These are phyloP conservation scores for Aurantiochytrium sp. DNA, from an alignment of 108 stramenopile species.

Conservation along the genomic window DNA sequence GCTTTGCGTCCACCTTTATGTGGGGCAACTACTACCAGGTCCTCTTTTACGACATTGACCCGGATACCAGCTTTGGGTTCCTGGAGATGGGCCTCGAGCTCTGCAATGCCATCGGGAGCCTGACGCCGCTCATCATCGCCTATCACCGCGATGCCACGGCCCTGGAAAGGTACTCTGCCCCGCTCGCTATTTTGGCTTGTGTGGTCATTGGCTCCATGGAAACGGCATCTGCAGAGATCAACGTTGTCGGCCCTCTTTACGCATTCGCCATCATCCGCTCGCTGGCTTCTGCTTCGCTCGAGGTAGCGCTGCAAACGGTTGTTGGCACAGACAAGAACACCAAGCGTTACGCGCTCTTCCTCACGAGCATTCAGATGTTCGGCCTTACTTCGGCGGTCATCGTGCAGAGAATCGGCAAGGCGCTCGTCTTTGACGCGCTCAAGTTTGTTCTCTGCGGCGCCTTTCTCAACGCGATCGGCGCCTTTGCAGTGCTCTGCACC, in stretches of 20 bases:
- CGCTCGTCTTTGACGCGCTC: neutral
- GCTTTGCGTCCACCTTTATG: neutral
- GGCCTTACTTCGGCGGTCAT: neutral
- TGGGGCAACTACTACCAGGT: slow-evolving; percentile 13
- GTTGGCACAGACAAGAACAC: neutral
- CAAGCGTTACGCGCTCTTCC: neutral
- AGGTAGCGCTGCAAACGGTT: neutral
- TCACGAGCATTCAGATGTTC: neutral
- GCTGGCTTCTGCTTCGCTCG: neutral
- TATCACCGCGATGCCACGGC: neutral
- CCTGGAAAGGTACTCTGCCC: neutral
- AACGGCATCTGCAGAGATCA: neutral
- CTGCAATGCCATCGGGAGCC: neutral
- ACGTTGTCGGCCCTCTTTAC: neutral
- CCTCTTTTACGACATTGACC: neutral
- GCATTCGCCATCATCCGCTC: neutral
- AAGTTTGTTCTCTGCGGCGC: neutral
- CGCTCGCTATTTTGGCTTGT: neutral
- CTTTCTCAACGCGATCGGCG: neutral
- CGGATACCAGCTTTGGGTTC: neutral
- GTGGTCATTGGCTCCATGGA: neutral
- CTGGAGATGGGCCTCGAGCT: neutral
- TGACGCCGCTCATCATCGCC: neutral
- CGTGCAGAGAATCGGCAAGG: neutral
- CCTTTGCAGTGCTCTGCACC: neutral